Base-by-base conservation (phyloP, 768 basidiomycete genomes). In the Multifurca ochricompacta region DNA sequence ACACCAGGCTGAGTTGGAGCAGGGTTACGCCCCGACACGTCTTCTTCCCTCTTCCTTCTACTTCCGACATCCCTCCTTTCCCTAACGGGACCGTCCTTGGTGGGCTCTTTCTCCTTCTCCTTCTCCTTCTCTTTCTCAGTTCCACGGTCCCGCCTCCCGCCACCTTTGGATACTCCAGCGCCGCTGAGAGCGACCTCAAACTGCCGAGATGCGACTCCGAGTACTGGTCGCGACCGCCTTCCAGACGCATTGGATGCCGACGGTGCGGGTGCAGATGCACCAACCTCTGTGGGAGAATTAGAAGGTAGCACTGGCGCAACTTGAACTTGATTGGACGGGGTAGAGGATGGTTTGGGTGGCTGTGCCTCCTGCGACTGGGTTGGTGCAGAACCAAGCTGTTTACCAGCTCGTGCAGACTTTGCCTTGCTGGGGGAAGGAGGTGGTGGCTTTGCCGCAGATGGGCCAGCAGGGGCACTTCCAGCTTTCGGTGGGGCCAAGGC, bases 101-200 rank as follows among this genome's bases (percentile, higher is more conserved):
- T 60, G 2, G 47, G 45, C 27, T 63, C 60, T 31, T 54, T 61
- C 11, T 65, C 64, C 35, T 63, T 66, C 7, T 67, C 67, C 56
- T 63, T 71, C 61, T 72, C 73, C 8, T 67, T 68, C 34, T 59
- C 63, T 63, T 69, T 73, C 14, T 60, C 59, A 1, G 42, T 36
- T 21, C 23, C 48, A 7, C 59, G 56, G 35, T 61, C 57, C 4
- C 59, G 59, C 19, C 47, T 54, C 34, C 39, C 13, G 16, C 70
- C 66, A 18, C 70, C 65, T 23, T 74, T 69, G n/a, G 73, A 66
- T 4, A 80, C 79, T 5, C 81, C 82, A 0, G 80, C 79, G 0
- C 83, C 80, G 53, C 68, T 86, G 27, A 89, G 67, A 7, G 87
- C 87, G 6, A 80, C 85, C 60, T 87, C 85, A 48, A 89, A 83